Conservation (phyloP, 257 asterid genomes). For the Phtheirospermum japonicum region DNA sequence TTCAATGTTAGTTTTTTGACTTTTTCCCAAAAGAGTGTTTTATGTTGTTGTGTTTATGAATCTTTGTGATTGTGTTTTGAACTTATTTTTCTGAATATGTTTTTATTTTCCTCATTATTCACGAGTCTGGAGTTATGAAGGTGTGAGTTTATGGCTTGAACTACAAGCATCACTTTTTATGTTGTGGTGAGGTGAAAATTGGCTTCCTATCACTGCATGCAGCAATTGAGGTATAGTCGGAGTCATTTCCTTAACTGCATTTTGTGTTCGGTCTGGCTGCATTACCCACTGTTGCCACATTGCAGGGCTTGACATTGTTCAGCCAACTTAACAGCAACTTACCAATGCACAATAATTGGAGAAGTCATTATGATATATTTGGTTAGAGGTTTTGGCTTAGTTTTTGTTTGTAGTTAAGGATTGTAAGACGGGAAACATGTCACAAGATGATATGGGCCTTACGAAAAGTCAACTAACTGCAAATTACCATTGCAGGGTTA, state of each 20-base stretch:
- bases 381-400: conserved; percentile 9
- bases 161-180: conserved; percentile 26
- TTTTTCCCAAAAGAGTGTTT: conserved; percentile 3
- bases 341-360: conserved; percentile 9
- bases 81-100: conserved; percentile 17
- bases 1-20: conserved; percentile 24
- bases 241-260: conserved; percentile 13
- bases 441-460: conserved; percentile 13
- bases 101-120: conserved; percentile 1
- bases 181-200: conserved; percentile 21
- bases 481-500: neutral
- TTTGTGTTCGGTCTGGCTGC: conserved; percentile 11
- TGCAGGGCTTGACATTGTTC: too few relatives aligned
- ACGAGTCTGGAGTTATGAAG: conserved; percentile 21
- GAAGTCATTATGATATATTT: conserved; percentile 6
- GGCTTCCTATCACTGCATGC: conserved; percentile 23
- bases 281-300: too few relatives aligned
- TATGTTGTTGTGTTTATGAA: neutral
- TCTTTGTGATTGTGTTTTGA: conserved; percentile 27
- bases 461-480: conserved; percentile 8
- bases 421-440: conserved; percentile 19
- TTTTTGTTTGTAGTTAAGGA: conserved; percentile 17
- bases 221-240: conserved; percentile 21
- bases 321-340: conserved; percentile 4
- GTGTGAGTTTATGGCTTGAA: conserved; percentile 18